Evolutionary conservation across 1,284 basidiomycete species (phyloP).

Genomic region (Heterobasidion parviporum): DNA sequence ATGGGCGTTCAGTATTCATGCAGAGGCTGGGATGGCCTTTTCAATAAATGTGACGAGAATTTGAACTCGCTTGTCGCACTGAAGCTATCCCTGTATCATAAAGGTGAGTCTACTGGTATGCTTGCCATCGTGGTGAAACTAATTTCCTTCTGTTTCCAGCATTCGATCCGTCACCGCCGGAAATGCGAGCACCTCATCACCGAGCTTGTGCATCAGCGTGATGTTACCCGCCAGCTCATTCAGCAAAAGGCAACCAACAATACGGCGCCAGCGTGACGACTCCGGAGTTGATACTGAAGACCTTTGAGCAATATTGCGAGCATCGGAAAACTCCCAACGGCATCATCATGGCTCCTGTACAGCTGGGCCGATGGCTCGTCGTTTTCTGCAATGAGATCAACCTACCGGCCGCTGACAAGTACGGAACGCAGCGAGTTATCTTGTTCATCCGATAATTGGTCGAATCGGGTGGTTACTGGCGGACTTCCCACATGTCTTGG

Average conservation of each 20-base stretch:
- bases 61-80: no score
- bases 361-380: constrained; percentile 97
- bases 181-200: no score
- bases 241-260: constrained; percentile 57
- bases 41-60: no score
- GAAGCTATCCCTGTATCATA: no score
- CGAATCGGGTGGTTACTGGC: constrained; percentile 93
- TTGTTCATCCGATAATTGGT: constrained; percentile 98
- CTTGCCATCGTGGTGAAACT: no score
- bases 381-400: constrained; percentile 99
- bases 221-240: constrained; percentile 63
- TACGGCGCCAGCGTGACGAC: constrained; percentile 89
- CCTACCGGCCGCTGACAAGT: constrained; percentile 93
- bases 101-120: no score
- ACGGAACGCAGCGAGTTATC: constrained; percentile 97
- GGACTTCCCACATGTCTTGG: constrained; percentile 93
- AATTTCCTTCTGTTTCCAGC: no score
- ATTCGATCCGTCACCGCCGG: no score
- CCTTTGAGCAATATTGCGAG: constrained; percentile 99
- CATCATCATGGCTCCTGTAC: constrained; percentile 85
- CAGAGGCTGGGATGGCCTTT: no score
- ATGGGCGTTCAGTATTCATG: no score
- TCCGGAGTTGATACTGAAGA: constrained; percentile 96
- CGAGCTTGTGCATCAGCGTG: no score
- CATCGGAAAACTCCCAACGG: constrained; percentile 98